Base-by-base conservation (phyloP, 208 protist species). In the Crithidia thermophila region DNA sequence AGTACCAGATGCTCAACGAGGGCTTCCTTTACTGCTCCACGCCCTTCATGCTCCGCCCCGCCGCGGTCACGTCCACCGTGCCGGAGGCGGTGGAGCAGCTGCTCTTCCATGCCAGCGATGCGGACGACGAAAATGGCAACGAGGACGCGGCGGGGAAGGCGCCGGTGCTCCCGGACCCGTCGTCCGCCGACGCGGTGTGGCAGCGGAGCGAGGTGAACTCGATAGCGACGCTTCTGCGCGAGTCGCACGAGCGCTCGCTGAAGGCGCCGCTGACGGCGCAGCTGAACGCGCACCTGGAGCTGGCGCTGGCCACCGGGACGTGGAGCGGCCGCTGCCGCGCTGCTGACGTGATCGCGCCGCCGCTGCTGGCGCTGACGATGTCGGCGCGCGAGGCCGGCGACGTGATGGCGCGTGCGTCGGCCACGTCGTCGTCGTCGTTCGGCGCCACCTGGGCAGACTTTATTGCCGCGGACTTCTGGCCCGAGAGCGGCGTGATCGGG, bases 341-440 rank as follows among this genome's bases (percentile, higher is more conserved):
- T 13, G 53, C 65, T 7, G 49, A 40, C 40, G n/a, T 33, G 42
- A 49, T 90, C 39, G 62, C 62, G 56, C 49, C 46, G 31, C 73
- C 73, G 25, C 67, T 91, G 51, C 65, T 94, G 42, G 72, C 88
- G 20, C 77, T 88, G 36, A 76, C 90, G 30, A 77, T 94, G 83
- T 83, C 83, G 0, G 73, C 67, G 27, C 79, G 85, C 20, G 88
- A 90, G 27, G 36, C 78, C 21, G 34, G 47, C 8, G 82, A 90
- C 43, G 79, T 84, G 37, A 27, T 79, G 56, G 33, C 64, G 27
- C 59, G 71, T 25, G 72, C 79, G 11, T 28, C 21, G 3, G 53
- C 50, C 4, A 40, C 20, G 14, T 20, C 40, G 0, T 40, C 46
- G 1, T 27, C 59, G 10, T 27, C 23, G 0, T 5, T 6, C 21